A percentile compares a stretch with the other conserved stretches of the same genome.
phyloP scores from a whole-genome alignment of 225 moss, liverwort and hornwort genomes.

The Marchantia polymorpha region DNA sequence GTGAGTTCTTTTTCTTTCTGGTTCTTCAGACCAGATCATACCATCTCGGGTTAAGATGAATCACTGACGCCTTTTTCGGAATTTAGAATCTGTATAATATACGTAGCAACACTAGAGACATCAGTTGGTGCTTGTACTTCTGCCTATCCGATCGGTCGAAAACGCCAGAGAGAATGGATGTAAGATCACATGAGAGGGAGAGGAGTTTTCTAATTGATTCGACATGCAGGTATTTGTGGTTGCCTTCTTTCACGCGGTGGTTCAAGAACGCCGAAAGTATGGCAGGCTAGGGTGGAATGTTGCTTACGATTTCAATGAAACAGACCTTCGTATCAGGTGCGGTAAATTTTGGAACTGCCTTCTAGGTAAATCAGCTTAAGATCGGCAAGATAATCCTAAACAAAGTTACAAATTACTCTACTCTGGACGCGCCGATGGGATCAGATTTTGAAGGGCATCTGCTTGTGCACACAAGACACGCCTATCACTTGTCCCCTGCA shows the following conservation, averaged over 20 bases:
- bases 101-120: too few species aligned
- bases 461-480: neutral
- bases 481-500: neutral
- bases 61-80: too few species aligned
- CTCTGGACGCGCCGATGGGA: neutral
- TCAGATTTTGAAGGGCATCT: neutral
- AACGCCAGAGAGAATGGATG: neutral
- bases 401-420: neutral
- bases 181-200: neutral
- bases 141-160: too few species aligned
- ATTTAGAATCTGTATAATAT: too few species aligned
- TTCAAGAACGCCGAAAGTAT: slow-evolving; percentile 87
- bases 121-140: too few species aligned
- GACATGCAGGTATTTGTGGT: slow-evolving; percentile 73
- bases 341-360: neutral
- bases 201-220: neutral
- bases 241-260: slow-evolving; percentile 85
- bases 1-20: too few species aligned
- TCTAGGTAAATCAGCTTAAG: neutral
- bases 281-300: slow-evolving; percentile 98
- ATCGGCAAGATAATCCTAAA: neutral
- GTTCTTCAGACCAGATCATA: too few species aligned
- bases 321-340: slow-evolving; percentile 84
- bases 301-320: slow-evolving; percentile 92
- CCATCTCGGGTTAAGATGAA: too few species aligned